phyloP scores from a whole-genome alignment of 495 filamentous ascomycete species.

The Talaromyces wortmannii region DNA sequence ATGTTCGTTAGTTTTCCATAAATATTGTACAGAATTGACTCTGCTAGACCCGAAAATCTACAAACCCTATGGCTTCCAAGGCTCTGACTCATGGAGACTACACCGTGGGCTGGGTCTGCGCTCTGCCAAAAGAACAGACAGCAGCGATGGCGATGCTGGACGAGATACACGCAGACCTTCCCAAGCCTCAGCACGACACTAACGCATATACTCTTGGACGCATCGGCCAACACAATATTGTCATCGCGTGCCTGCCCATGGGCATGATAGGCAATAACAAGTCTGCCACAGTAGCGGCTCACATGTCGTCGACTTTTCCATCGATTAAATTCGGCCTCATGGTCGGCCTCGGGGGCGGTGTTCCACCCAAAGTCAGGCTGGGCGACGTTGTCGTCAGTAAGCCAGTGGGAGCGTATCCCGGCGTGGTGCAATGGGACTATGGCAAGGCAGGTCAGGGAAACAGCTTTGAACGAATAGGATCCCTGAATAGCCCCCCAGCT shows the following conservation, averaged over 20 bases:
- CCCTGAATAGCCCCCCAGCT: constrained; percentile 21
- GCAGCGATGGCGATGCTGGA: constrained; percentile 23
- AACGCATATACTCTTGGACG: constrained; percentile 26
- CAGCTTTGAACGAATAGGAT: constrained; percentile 21
- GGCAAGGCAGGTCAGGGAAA: constrained; percentile 22
- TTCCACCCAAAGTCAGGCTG: constrained; percentile 22
- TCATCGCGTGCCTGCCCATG: constrained; percentile 19
- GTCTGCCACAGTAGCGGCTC: constrained; percentile 15
- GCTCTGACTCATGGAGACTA: not conserved
- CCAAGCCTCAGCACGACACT: constrained; percentile 5
- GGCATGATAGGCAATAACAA: constrained; percentile 15
- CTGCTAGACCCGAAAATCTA: too few species aligned
- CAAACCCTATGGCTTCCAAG: too few species aligned
- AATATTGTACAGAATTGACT: too few species aligned
- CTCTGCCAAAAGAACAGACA: constrained; percentile 13
- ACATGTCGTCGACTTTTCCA: constrained; percentile 15
- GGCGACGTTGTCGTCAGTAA: constrained; percentile 30
- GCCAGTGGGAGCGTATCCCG: constrained; percentile 8
- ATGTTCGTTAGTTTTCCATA: too few species aligned
- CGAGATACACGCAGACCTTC: constrained; percentile 12
- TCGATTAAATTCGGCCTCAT: constrained; percentile 15
- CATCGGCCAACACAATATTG: constrained; percentile 23
- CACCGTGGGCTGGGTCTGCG: constrained; percentile 1
- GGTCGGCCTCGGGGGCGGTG: constrained; percentile 27
- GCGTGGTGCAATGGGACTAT: constrained; percentile 27